Conservation (phyloP, 371 early-diverging fungal species). For the Mucor sp. region DNA sequence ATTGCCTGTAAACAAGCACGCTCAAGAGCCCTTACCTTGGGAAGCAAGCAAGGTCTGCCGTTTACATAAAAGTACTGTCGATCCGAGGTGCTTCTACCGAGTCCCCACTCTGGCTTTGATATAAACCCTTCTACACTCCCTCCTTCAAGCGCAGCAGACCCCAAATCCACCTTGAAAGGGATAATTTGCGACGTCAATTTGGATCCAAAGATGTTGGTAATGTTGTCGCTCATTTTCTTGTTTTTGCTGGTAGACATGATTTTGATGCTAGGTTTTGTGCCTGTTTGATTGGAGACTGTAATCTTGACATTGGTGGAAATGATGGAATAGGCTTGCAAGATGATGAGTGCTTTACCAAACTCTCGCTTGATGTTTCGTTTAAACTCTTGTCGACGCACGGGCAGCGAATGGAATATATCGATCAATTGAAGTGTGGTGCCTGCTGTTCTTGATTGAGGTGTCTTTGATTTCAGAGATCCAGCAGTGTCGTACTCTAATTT, state of each 20-base stretch:
- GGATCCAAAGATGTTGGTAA: slow-evolving; percentile 76
- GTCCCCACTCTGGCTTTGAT: slow-evolving; percentile 66
- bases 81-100: slow-evolving; percentile 77
- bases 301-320: slow-evolving; percentile 71
- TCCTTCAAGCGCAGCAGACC: slow-evolving; percentile 5
- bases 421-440: slow-evolving; percentile 88
- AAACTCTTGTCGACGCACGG: slow-evolving; percentile 90
- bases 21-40: slow-evolving; percentile 55
- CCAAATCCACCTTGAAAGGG: slow-evolving; percentile 48
- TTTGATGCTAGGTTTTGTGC: slow-evolving; percentile 56
- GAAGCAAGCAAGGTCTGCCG: slow-evolving; percentile 84
- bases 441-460: slow-evolving; percentile 55
- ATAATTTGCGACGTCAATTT: slow-evolving; percentile 60
- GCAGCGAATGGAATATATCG: slow-evolving; percentile 83
- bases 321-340: slow-evolving; percentile 90
- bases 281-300: slow-evolving; percentile 62
- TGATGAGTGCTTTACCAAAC: slow-evolving; percentile 72
- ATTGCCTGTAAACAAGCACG: too few species aligned
- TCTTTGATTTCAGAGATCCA: slow-evolving; percentile 53
- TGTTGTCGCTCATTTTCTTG: slow-evolving; percentile 63
- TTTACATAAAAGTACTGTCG: slow-evolving; percentile 90
- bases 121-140: slow-evolving; percentile 58
- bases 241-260: slow-evolving; percentile 65
- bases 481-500: slow-evolving; percentile 68
- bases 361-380: slow-evolving; percentile 82